Evolutionary conservation across 192 early-diverging fungal species (phyloP), one percentile per base, ranked within the genome.

Genomic region (Coemansia erecta): DNA sequence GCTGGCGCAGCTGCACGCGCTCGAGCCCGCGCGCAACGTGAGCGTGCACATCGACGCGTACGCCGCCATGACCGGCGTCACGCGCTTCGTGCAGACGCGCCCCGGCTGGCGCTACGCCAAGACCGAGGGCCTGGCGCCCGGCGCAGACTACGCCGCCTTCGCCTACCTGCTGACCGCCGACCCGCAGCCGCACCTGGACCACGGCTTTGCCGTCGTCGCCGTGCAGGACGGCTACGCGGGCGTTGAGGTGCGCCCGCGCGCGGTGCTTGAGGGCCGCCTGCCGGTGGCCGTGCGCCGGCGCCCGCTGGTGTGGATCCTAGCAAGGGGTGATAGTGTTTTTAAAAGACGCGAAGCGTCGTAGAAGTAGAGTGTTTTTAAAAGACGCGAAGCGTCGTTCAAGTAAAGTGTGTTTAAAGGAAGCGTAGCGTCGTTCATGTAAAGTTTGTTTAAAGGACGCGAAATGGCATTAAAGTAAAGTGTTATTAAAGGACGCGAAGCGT

Each of bases 31-130:
- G 28, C 31, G 61, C 9, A 39, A 55, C 14, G 77, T 54, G 18
- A 31, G 24, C 10, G 77, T 80, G 3, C 94, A 96, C 66, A 82
- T 94, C 46, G 94, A 92, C 64, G 77, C 74, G 12, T 79, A 68
- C 52, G 77, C 88, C 0, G 91, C 91, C 13, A 92, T 93, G 84
- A 93, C 89, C 26, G 94, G 93, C 33, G 89, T 83, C 15, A 84
- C 89, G 17, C 84, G 89, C 35, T 97, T 95, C 60, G 89, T 89
- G 0, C 77, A 88, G 82, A 18, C 54, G 21, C 45, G 68, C 1
- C 9, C 68, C 14, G 68, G 70, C 33, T 92, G 90, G 90, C 43
- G 54, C 12, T 92, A 92, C 52, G 82, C 73, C 65, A 92, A 90
- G 64, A 72, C 84, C 24, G 90, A 92, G 66, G 56, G 10, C 13